phyloP scores from a whole-genome alignment of 78 protist genomes.

The Salpingoeca rosetta region DNA sequence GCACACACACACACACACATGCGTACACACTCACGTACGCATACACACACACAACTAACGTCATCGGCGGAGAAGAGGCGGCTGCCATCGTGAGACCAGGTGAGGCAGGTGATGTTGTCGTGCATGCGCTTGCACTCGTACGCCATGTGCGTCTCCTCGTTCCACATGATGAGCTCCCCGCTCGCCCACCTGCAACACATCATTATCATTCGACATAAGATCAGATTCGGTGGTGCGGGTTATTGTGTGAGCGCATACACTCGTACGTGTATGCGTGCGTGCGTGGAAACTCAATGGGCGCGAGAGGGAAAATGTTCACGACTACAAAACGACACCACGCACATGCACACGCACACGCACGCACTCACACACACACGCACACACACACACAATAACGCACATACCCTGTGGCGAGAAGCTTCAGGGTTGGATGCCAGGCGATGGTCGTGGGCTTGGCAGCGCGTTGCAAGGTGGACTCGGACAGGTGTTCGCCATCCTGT shows the following conservation, averaged over 20 bases:
- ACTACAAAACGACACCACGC: no score
- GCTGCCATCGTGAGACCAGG: neutral
- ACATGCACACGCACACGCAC: no score
- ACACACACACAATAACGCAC: no score
- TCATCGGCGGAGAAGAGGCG: neutral
- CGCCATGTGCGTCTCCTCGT: neutral
- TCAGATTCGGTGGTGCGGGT: no score
- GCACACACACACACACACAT: no score
- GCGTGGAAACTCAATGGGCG: no score
- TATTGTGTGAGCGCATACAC: no score
- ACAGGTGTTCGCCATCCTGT: neutral
- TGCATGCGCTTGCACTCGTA: neutral
- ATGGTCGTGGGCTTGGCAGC: neutral
- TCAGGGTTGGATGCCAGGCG: neutral
- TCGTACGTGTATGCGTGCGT: no score
- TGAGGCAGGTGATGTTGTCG: neutral
- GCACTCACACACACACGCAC: no score
- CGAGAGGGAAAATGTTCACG: no score
- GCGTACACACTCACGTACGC: no score
- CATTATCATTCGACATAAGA: no score
- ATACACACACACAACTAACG: neutral
- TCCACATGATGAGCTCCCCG: neutral
- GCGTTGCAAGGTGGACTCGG: neutral
- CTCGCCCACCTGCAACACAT: neutral
- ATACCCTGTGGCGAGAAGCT: neutral